Evolutionary conservation across 495 filamentous ascomycete genomes (phyloP), one percentile per base, ranked within the genome.

Genomic region (Pseudevernia furfuracea): DNA sequence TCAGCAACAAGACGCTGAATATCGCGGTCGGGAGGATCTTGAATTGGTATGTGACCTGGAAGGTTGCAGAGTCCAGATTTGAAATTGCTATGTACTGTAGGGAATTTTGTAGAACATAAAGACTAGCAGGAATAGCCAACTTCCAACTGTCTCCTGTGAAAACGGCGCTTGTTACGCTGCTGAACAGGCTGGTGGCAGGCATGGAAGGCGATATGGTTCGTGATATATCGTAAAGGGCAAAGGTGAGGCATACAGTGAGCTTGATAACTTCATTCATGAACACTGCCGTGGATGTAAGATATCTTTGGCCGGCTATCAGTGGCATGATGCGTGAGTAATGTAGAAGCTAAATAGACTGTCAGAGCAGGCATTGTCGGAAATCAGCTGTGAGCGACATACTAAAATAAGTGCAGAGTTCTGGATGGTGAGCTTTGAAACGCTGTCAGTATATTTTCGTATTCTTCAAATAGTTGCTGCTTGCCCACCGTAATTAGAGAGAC

Each of bases 71-170:
- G 61, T 92, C 91, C 64, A 97, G 77, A 71, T 98, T 97, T 64
- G 89, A 89, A 28, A 97, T 82, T 3, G 91, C 94, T 58, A 96
- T 82, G 74, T 96, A 98, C 75, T 97, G 91, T 25, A 98, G 76
- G 6, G 87, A 89, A 71, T 96, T 97, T 70, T 96, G 89, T 34
- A 96, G 67, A 0, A 94, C 96, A 71, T 96, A 97, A 4, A 97
- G 80, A 49, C 84, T 81, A 11, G 92, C 94, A 1, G 94, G 93
- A 44, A 97, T 88, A 8, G 90, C 91, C 67, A 98, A 72, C 74
- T 97, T 97, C 94, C 94, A 98, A 69, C 90, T 90, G 68, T 98
- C 94, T n/a, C 88, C 86, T 4, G 89, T 87, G 72, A 97, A 96
- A 0, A 96, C 87, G 19, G 88, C 84, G 56, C 80, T 83, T 68